Evolutionary conservation across 805 yeast genomes (phyloP), one percentile per base, ranked within the genome.

Genomic region (Candida taoyuanica): DNA sequence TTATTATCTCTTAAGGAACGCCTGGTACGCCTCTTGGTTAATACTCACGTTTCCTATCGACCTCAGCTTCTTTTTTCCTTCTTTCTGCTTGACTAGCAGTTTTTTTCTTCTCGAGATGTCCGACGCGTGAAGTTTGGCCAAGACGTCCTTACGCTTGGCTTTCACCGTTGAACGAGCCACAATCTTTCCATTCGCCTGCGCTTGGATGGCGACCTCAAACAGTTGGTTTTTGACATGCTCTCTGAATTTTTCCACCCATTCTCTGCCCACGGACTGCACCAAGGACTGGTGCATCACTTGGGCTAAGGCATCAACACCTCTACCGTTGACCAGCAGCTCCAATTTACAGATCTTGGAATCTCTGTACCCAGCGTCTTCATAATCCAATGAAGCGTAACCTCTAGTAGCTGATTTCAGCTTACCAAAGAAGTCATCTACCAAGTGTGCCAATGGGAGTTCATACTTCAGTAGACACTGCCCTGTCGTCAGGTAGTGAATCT

Each of bases 341-440:
- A 91, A 64, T 55, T 91, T 93, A 24, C 85, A 88, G 17, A 91
- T 76, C 54, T 85, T 88, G 2, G 94, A 77, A 24, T 76, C 73
- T 47, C 67, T 71, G 62, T 88, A 91, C 0, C 98, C 98, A 5
- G 83, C 79, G 55, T 91, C 98, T 51, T 93, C 97, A 55, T 91
- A 91, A 62, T 91, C 98, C 37, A 91, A 67, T 1, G 96, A 85
- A 0, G 96, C 98, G 62, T 85, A 91, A 1, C 98, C 98, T 54
- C 79, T 77, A 0, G 98, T 86, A 1, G 78, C 73, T 2, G 96
- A 89, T 58, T 91, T 91, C 42, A 91, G 68, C 57, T 85, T 86
- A 2, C 98, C 98, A 60, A 93, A 89, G 59, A 91, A 91, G 62
- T 93, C 96, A 55, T 91, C 97, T 5, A 93, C 96, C 25, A 91